Conservation (phyloP, 108 stramenopile genomes). For the Nitzschia sp. region DNA sequence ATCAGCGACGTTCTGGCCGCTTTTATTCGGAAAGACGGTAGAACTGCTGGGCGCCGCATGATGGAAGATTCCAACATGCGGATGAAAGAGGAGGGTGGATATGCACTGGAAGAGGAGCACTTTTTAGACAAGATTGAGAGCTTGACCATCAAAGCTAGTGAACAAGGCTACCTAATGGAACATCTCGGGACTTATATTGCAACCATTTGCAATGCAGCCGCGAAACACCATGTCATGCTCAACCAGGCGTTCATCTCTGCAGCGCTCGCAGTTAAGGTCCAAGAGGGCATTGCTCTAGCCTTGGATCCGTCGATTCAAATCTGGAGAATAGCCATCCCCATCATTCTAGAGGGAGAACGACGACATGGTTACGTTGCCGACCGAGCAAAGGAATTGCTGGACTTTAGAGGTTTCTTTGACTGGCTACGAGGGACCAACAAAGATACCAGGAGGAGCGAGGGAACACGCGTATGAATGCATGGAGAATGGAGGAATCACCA, state of each 20-base stretch:
- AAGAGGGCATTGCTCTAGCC: conserved; percentile 65
- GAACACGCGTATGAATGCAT: not conserved
- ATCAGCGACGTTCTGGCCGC: conserved; percentile 50
- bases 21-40: conserved; percentile 52
- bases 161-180: conserved; percentile 52
- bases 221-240: conserved; percentile 53
- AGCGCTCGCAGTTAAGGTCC: conserved; percentile 60
- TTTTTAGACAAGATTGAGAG: conserved; percentile 50
- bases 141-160: conserved; percentile 33
- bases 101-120: conserved; percentile 40
- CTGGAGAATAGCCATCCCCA: conserved; percentile 50
- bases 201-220: conserved; percentile 50
- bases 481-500: too few species aligned
- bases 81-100: conserved; percentile 10
- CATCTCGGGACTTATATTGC: conserved; percentile 54
- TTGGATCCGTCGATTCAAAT: conserved; percentile 54
- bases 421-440: conserved; percentile 22
- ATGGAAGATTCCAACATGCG: conserved; percentile 47
- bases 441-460: not conserved
- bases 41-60: conserved; percentile 46
- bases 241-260: conserved; percentile 59
- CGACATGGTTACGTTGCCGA: conserved; percentile 17
- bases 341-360: conserved; percentile 51
- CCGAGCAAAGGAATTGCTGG: conserved; percentile 19
- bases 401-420: not conserved